A percentile compares a stretch with the other conserved stretches of the same genome.
Conservation (phyloP, 2,329 filamentous ascomycete genomes). For the Fusarium sp. region DNA sequence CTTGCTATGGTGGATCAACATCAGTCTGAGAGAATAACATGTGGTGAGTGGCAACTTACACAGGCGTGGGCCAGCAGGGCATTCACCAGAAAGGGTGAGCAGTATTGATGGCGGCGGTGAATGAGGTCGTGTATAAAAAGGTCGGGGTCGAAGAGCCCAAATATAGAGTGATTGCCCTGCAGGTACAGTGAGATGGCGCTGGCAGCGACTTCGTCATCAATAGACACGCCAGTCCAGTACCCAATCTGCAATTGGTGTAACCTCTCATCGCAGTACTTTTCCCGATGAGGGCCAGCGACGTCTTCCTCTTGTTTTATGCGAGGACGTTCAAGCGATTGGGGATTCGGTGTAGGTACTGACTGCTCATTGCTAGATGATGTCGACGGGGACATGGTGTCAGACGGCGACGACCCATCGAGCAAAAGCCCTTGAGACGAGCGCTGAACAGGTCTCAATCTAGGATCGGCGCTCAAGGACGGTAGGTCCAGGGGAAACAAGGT, state of each 20-base stretch:
- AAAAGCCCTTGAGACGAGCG: not conserved
- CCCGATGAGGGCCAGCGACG: not conserved
- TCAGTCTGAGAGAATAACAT: not conserved
- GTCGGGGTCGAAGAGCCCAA: constrained; percentile 48
- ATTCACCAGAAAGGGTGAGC: constrained; percentile 47
- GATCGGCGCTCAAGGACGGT: constrained; percentile 1
- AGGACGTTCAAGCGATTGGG: not conserved
- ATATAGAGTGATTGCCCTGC: constrained; percentile 46
- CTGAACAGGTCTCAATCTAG: not conserved
- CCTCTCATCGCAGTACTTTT: constrained; percentile 4
- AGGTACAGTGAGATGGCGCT: constrained; percentile 46
- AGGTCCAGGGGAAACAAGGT: constrained; percentile 22
- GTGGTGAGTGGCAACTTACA: constrained; percentile 35
- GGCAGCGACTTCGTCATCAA: constrained; percentile 44
- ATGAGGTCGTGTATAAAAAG: constrained; percentile 48
- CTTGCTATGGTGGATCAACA: constrained; percentile 9
- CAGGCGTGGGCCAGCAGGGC: constrained; percentile 46
- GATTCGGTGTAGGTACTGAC: constrained; percentile 7
- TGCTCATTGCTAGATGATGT: constrained; percentile 7
- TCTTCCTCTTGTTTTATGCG: not conserved
- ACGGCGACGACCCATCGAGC: constrained; percentile 8
- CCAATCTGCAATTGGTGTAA: constrained; percentile 29
- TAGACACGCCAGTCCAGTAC: constrained; percentile 46
- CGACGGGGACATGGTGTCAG: constrained; percentile 16
- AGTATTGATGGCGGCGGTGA: constrained; percentile 34